These are phyloP conservation scores for Colletotrichum sp. DNA, from an alignment of 2,329 filamentous ascomycete genomes.

Conservation along the genomic window DNA sequence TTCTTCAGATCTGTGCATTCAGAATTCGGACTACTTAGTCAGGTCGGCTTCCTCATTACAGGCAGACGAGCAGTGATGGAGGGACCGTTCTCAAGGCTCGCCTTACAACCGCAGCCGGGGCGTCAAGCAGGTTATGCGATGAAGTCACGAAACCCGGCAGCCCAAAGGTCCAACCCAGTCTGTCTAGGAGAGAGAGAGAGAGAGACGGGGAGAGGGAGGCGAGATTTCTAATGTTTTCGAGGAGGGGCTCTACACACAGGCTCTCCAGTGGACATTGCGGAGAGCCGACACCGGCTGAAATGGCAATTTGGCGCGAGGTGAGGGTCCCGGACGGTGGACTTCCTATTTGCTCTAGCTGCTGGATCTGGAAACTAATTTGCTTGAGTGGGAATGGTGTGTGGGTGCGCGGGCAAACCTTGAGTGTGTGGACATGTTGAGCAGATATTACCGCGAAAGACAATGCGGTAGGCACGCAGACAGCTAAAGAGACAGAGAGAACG, in stretches of 20 bases:
- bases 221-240: background rate
- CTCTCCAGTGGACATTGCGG: background rate
- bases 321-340: background rate
- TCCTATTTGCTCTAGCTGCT: background rate
- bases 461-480: too few species aligned
- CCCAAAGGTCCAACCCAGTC: background rate
- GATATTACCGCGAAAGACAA: too few species aligned
- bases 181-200: background rate
- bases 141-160: background rate
- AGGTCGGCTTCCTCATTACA: background rate
- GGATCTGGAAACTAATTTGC: background rate
- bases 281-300: conserved; percentile 7
- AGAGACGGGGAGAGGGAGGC: background rate
- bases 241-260: background rate
- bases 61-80: background rate
- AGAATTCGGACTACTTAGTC: conserved; percentile 10
- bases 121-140: background rate
- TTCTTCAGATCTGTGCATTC: background rate
- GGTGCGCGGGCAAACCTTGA: background rate
- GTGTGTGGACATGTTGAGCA: background rate
- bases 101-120: background rate
- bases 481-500: too few species aligned
- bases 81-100: background rate
- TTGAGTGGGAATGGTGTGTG: background rate
- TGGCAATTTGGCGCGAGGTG: conserved; percentile 9